Evolutionary conservation across 768 basidiomycete species (phyloP).

Genomic region (Leccinum aurantiacum): DNA sequence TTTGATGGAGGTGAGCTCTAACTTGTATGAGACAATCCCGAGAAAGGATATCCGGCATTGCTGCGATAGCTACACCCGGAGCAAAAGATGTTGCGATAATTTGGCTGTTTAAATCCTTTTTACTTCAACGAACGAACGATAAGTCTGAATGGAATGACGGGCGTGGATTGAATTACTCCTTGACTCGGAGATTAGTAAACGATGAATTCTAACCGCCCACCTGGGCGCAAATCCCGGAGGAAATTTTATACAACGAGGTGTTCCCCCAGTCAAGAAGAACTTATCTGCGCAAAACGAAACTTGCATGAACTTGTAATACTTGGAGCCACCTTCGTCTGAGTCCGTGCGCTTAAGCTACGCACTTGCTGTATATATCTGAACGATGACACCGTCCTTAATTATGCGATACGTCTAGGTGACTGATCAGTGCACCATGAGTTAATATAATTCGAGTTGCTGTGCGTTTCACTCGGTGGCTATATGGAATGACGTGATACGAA

Average conservation of each 20-base stretch:
- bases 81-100: conserved; percentile 10
- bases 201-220: neutral
- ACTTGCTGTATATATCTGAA: conserved; percentile 11
- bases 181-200: neutral
- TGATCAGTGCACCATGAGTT: neutral
- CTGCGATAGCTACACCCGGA: conserved; percentile 13
- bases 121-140: conserved; percentile 13
- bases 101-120: conserved; percentile 8
- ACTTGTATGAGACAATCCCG: conserved; percentile 10
- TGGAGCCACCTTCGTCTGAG: conserved; percentile 12
- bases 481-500: conserved; percentile 31
- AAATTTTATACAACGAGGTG: conserved; percentile 11
- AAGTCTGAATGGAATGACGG: neutral
- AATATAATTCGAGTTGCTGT: conserved; percentile 19
- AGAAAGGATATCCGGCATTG: conserved; percentile 13
- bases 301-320: neutral
- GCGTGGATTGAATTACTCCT: conserved; percentile 8
- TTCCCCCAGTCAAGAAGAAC: conserved; percentile 12
- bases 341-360: conserved; percentile 24
- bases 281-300: neutral
- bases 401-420: conserved; percentile 23
- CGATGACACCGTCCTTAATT: conserved; percentile 15
- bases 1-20: conserved; percentile 7
- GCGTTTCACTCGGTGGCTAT: conserved; percentile 16
- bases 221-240: neutral